These are phyloP conservation scores for Mrakia frigida DNA, from an alignment of 768 basidiomycete species.

Conservation along the genomic window DNA sequence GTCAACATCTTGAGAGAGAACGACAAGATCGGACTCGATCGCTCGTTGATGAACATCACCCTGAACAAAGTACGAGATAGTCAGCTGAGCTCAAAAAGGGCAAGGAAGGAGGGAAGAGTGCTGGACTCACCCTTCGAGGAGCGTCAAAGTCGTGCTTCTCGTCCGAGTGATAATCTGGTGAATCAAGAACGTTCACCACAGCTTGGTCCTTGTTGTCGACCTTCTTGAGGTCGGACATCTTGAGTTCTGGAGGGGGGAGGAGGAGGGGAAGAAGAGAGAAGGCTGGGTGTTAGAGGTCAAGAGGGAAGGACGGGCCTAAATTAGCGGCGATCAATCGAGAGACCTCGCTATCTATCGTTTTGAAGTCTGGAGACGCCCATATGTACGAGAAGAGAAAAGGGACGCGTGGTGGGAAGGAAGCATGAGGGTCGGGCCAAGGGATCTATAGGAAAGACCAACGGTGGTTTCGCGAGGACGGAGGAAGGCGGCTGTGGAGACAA, in stretches of 20 bases:
- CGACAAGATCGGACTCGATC: constrained; percentile 8
- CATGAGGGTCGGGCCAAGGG: too few species aligned
- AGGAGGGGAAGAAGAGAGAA: background rate
- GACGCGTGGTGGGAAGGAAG: too few species aligned
- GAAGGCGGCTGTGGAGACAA: too few species aligned
- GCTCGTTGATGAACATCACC: background rate
- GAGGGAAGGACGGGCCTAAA: background rate
- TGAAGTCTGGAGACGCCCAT: too few species aligned
- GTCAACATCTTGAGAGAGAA: background rate
- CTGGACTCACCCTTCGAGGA: background rate
- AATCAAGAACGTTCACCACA: background rate
- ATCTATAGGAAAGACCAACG: too few species aligned
- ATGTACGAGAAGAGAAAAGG: too few species aligned
- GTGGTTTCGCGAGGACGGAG: too few species aligned
- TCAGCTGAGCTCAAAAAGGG: background rate
- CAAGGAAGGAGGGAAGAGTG: background rate
- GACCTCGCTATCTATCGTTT: too few species aligned
- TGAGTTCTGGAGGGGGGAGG: background rate
- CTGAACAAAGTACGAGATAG: background rate
- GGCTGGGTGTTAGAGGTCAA: background rate
- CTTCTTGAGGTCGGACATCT: background rate
- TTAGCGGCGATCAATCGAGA: too few species aligned
- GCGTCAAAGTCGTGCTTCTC: background rate
- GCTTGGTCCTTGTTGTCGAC: background rate
- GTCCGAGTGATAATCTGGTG: background rate